A percentile compares a stretch with the other conserved stretches of the same genome.
These are phyloP conservation scores for Naganishia kalamii DNA, from an alignment of 768 basidiomycete species.

Conservation along the genomic window DNA sequence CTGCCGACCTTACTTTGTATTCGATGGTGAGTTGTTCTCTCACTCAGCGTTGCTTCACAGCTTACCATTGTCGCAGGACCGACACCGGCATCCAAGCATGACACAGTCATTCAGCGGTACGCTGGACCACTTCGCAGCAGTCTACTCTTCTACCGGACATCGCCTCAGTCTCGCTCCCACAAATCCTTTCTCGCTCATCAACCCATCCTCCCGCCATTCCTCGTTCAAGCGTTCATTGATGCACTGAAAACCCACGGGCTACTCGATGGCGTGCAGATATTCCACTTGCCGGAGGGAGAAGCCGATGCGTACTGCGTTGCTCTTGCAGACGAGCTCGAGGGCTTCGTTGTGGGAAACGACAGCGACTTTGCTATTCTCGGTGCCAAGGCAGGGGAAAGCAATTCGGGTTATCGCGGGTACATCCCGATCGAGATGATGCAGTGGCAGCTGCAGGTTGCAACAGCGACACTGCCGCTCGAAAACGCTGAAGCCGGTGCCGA, in stretches of 20 bases:
- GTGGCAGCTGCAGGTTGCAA: constrained; percentile 30
- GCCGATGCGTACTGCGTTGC: constrained; percentile 42
- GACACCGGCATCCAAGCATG: constrained; percentile 40
- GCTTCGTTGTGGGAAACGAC: constrained; percentile 42
- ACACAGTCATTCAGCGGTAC: constrained; percentile 34
- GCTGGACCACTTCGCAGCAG: constrained; percentile 28
- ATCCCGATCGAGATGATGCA: constrained; percentile 43
- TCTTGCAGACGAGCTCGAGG: constrained; percentile 38
- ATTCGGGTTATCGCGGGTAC: constrained; percentile 34
- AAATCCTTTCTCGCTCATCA: constrained; percentile 30
- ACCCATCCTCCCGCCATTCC: constrained; percentile 41
- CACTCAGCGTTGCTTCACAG: neutral
- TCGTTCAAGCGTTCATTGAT: constrained; percentile 38
- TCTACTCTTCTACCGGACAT: constrained; percentile 45
- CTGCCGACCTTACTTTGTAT: constrained; percentile 43
- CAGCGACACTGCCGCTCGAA: neutral
- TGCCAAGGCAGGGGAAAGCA: constrained; percentile 1
- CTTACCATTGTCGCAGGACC: constrained; percentile 32
- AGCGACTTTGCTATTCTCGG: constrained; percentile 37
- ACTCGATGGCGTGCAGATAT: constrained; percentile 23
- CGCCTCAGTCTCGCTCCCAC: constrained; percentile 37
- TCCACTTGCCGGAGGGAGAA: constrained; percentile 39
- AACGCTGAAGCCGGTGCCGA: neutral
- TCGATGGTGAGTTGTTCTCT: constrained; percentile 41
- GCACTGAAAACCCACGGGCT: constrained; percentile 29